These are phyloP conservation scores for Rosa hybrid DNA, from an alignment of 331 rosid species.

Conservation along the genomic window DNA sequence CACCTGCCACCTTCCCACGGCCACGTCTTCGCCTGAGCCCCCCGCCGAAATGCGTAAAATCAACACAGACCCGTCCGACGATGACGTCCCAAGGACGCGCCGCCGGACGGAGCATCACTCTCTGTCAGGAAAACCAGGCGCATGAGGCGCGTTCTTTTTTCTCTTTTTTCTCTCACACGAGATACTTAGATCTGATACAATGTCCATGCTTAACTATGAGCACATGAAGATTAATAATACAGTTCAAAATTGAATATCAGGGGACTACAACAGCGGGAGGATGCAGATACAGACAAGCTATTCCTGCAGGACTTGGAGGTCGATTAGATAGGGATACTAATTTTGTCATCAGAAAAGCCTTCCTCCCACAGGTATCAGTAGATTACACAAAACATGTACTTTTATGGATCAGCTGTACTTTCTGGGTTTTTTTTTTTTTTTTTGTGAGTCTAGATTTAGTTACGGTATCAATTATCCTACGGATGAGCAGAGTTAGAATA, in stretches of 20 bases:
- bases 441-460: neutral
- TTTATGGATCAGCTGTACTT: neutral
- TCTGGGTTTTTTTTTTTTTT: neutral
- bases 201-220: neutral
- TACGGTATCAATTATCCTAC: neutral
- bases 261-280: slow-evolving; percentile 53
- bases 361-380: slow-evolving; percentile 55
- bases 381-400: neutral
- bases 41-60: no score
- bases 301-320: slow-evolving; percentile 53
- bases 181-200: no score
- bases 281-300: slow-evolving; percentile 56
- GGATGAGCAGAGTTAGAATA: no score
- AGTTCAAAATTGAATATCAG: slow-evolving; percentile 28
- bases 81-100: no score
- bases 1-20: no score
- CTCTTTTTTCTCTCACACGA: no score
- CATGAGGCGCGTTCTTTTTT: no score
- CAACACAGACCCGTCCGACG: no score
- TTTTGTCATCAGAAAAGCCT: slow-evolving; percentile 49
- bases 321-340: slow-evolving; percentile 50
- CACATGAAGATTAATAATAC: neutral
- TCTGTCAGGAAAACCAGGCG: no score
- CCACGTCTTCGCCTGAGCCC: no score
- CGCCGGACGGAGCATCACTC: no score